These are phyloP conservation scores for Colletotrichum chrysophilum DNA, from an alignment of 2,329 filamentous ascomycete genomes.

Conservation along the genomic window DNA sequence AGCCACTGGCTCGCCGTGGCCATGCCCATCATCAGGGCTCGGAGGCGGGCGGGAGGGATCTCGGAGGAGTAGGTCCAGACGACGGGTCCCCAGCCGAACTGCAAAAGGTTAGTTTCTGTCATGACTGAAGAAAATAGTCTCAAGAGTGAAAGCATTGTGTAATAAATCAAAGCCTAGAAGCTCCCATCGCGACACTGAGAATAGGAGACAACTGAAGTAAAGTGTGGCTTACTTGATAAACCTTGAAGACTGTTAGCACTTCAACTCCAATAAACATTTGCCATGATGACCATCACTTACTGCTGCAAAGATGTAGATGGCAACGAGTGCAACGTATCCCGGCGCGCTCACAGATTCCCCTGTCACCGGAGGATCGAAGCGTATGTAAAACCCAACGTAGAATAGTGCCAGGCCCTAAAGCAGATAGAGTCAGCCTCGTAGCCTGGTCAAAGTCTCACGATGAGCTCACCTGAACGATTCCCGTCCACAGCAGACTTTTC, in stretches of 20 bases:
- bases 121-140: accelerated
- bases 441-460: background rate
- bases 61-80: slow-evolving; percentile 58
- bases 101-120: background rate
- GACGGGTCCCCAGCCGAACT: slow-evolving; percentile 63
- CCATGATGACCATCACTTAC: background rate
- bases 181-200: accelerated
- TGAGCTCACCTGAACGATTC: slow-evolving; percentile 24
- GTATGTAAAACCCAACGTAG: slow-evolving; percentile 67
- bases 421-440: accelerated
- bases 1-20: slow-evolving; percentile 68
- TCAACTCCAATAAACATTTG: background rate
- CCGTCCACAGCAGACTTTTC: slow-evolving; percentile 31
- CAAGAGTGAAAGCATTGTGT: background rate
- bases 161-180: background rate
- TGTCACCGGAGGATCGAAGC: slow-evolving; percentile 41
- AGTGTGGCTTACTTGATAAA: background rate
- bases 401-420: slow-evolving; percentile 48
- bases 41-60: slow-evolving; percentile 64
- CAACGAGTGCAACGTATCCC: slow-evolving; percentile 59
- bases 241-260: background rate
- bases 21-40: slow-evolving; percentile 64
- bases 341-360: slow-evolving; percentile 49
- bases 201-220: accelerated
- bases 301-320: slow-evolving; percentile 51